A percentile compares a stretch with the other conserved stretches of the same genome.
These are phyloP conservation scores for Cutaneotrichosporon cavernicola DNA, from an alignment of 1,284 basidiomycete species.

Conservation along the genomic window DNA sequence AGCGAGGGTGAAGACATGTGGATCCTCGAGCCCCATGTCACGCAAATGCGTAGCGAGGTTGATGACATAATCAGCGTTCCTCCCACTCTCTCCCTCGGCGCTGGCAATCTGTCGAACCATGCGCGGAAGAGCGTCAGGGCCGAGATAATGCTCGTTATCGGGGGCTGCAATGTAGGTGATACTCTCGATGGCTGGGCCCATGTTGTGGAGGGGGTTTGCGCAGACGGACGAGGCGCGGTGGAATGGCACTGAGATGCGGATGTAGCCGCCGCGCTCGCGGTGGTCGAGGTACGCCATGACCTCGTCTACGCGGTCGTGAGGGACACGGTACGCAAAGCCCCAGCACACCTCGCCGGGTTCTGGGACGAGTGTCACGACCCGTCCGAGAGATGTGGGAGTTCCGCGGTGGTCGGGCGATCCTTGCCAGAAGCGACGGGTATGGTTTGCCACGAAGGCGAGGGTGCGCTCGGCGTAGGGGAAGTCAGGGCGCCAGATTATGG, in stretches of 20 bases:
- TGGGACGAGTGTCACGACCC: conserved; percentile 49
- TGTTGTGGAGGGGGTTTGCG: background rate
- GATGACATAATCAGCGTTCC: conserved; percentile 22
- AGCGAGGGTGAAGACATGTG: conserved; percentile 21
- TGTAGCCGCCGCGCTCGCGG: conserved; percentile 26
- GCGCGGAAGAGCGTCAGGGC: conserved; percentile 13
- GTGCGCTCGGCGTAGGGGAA: conserved; percentile 20
- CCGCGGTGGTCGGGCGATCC: conserved; percentile 52
- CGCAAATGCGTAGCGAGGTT: conserved; percentile 19
- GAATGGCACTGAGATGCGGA: conserved; percentile 22
- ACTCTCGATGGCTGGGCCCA: background rate
- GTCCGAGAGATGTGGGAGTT: conserved; percentile 42
- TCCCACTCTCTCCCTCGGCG: conserved; percentile 15
- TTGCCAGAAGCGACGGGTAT: conserved; percentile 51
- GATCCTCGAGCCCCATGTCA: conserved; percentile 24
- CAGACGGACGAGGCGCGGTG: background rate
- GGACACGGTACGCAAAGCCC: conserved; percentile 23
- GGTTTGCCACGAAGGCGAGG: conserved; percentile 56
- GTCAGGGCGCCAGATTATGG: conserved; percentile 28
- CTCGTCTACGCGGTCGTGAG: conserved; percentile 17
- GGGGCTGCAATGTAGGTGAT: conserved; percentile 26
- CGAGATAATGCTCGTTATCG: conserved; percentile 22
- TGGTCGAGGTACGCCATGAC: conserved; percentile 27
- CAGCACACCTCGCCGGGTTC: conserved; percentile 18
- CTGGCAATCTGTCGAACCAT: conserved; percentile 21